Conservation (phyloP, 2,329 filamentous ascomycete genomes). For the Byssochlamys sp. region DNA sequence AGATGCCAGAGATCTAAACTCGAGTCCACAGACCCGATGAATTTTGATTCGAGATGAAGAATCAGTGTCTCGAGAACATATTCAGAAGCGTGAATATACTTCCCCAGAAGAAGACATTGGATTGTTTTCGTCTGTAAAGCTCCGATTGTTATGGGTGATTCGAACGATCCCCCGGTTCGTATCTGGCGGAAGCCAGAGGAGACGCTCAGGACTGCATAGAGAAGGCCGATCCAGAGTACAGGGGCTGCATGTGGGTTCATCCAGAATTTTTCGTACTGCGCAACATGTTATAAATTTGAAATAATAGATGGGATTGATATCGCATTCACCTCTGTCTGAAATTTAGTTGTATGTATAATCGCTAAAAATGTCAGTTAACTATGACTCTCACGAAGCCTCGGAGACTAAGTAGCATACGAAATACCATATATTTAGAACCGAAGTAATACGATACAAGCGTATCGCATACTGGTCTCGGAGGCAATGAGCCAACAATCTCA, state of each 20-base stretch:
- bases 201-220: constrained; percentile 7
- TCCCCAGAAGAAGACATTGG: constrained; percentile 45
- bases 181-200: constrained; percentile 2
- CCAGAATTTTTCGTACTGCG: constrained; percentile 13
- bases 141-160: constrained; percentile 1
- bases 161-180: neutral
- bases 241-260: constrained; percentile 6
- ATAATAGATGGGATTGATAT: neutral
- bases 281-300: neutral
- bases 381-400: neutral
- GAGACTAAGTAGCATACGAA: constrained; percentile 1
- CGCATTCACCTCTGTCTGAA: constrained; percentile 5
- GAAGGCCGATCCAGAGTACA: constrained; percentile 10
- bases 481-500: constrained; percentile 5
- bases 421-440: constrained; percentile 1
- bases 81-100: constrained; percentile 43
- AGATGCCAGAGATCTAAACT: constrained; percentile 44
- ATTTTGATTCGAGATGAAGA: constrained; percentile 45
- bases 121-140: constrained; percentile 21
- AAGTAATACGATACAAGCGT: constrained; percentile 5
- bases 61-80: constrained; percentile 47
- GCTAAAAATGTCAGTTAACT: neutral
- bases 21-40: constrained; percentile 43
- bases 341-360: constrained; percentile 6
- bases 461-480: constrained; percentile 5